Evolutionary conservation across 2,329 filamentous ascomycete species (phyloP), one percentile per base, ranked within the genome.

Genomic region (Venturia carpophila): DNA sequence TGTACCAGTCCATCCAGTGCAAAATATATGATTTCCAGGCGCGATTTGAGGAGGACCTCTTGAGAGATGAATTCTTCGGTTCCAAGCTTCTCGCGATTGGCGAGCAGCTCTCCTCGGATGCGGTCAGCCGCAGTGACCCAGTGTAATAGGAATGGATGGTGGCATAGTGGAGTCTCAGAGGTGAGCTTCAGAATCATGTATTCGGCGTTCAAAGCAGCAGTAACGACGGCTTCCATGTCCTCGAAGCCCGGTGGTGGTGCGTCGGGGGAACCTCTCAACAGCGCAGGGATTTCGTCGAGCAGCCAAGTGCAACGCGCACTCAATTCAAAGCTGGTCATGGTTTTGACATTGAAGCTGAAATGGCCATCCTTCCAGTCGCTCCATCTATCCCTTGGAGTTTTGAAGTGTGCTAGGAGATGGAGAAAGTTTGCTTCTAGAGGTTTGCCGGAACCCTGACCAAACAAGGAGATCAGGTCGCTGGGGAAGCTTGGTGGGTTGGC

Each of bases 111-210:
- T 58, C 52, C 52, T 37, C 52, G 27, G 30, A 37, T 58, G 30
- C 30, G 52, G 30, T 58, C 52, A 13, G 52, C 55, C 0, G 72
- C 70, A 67, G 77, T 74, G 49, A 78, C 72, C 76, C 76, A 78
- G 62, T 77, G 75, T 5, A 72, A 70, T 24, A 78, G 69, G 66
- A 75, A 77, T 1, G 76, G 75, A 49, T 77, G 77, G 56, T 71
- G 66, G 39, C 70, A 68, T 7, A 77, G 68, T 19, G 71, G 69
- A 2, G 70, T 75, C 4, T 64, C 60, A 42, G 70, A 67, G 49
- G 74, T 73, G 66, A 74, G 63, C 17, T 65, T 65, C 70, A 71
- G 76, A 24, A 77, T 71, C 37, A 69, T 69, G 65, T 73, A 74
- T 67, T 76, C 75, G 72, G 72, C 73, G 55, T 74, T 73, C 15